A percentile compares a stretch with the other conserved stretches of the same genome.
These are phyloP conservation scores for Ceratobasidium sp. DNA, from an alignment of 1,284 basidiomycete genomes.

Conservation along the genomic window DNA sequence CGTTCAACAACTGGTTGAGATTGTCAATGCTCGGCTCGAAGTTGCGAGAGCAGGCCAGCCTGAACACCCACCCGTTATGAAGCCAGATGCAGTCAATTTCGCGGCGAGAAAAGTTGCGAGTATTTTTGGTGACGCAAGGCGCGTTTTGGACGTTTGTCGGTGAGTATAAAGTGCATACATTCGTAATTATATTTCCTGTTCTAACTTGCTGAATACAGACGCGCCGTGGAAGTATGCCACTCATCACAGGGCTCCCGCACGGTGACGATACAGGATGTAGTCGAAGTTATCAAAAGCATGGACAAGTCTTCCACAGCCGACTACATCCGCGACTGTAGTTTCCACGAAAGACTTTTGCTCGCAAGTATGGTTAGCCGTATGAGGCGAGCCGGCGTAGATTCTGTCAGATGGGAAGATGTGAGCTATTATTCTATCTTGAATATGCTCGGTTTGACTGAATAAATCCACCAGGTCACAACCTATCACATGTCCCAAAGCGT, in stretches of 20 bases:
- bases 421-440: constrained; percentile 43
- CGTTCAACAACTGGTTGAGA: constrained; percentile 79
- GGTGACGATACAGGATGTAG: constrained; percentile 78
- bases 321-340: constrained; percentile 78
- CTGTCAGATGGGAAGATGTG: constrained; percentile 85
- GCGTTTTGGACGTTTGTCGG: constrained; percentile 93
- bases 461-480: constrained; percentile 7
- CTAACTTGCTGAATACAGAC: constrained; percentile 54
- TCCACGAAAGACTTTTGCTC: constrained; percentile 90
- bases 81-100: constrained; percentile 80
- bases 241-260: constrained; percentile 54
- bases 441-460: not conserved
- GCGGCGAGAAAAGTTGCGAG: constrained; percentile 91
- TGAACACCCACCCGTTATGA: constrained; percentile 65
- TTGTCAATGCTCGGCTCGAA: constrained; percentile 80
- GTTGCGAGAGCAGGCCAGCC: constrained; percentile 61
- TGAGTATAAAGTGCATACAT: constrained; percentile 46
- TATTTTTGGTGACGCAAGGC: constrained; percentile 92
- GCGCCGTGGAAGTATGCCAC: constrained; percentile 79
- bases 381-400: constrained; percentile 83
- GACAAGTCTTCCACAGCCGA: constrained; percentile 88
- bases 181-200: constrained; percentile 4
- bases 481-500: constrained; percentile 36
- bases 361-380: constrained; percentile 84
- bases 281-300: constrained; percentile 85